These are phyloP conservation scores for Pythium inflatum DNA, from an alignment of 352 stramenopile species.

Conservation along the genomic window DNA sequence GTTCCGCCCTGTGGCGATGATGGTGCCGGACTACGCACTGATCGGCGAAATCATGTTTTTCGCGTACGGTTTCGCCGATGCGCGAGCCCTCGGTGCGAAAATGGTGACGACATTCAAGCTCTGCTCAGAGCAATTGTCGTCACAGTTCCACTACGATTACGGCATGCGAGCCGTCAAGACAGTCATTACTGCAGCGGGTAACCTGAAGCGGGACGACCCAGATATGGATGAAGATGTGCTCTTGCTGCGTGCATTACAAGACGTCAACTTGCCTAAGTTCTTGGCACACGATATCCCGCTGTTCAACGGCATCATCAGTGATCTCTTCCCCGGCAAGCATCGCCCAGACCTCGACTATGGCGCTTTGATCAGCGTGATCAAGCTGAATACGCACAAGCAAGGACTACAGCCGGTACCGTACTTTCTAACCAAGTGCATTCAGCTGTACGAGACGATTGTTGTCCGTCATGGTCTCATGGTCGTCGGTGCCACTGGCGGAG, in stretches of 20 bases:
- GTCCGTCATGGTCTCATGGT: slow-evolving; percentile 97
- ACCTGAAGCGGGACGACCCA: slow-evolving; percentile 90
- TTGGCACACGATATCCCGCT: slow-evolving; percentile 94
- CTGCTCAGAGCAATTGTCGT: slow-evolving; percentile 88
- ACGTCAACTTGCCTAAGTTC: slow-evolving; percentile 97
- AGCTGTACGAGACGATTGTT: slow-evolving; percentile 95
- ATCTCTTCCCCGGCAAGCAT: slow-evolving; percentile 93
- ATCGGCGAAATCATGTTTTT: slow-evolving; percentile 94
- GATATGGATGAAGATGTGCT: slow-evolving; percentile 95
- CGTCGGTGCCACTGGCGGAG: slow-evolving; percentile 89
- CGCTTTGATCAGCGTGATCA: slow-evolving; percentile 89
- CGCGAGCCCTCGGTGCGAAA: slow-evolving; percentile 65
- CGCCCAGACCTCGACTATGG: slow-evolving; percentile 88
- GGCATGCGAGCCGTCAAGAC: slow-evolving; percentile 91
- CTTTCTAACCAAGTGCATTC: slow-evolving; percentile 94
- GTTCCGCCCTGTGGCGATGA: slow-evolving; percentile 91
- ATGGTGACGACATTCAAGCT: slow-evolving; percentile 92
- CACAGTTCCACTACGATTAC: slow-evolving; percentile 92
- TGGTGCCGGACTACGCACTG: slow-evolving; percentile 90
- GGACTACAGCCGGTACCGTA: slow-evolving; percentile 90
- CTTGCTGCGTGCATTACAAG: slow-evolving; percentile 92
- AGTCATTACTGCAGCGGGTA: slow-evolving; percentile 87
- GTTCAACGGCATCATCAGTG: slow-evolving; percentile 95
- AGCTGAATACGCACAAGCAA: slow-evolving; percentile 80
- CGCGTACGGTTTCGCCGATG: slow-evolving; percentile 79